Base-by-base conservation (phyloP, 345 rosid species). In the Salix purpurea region DNA sequence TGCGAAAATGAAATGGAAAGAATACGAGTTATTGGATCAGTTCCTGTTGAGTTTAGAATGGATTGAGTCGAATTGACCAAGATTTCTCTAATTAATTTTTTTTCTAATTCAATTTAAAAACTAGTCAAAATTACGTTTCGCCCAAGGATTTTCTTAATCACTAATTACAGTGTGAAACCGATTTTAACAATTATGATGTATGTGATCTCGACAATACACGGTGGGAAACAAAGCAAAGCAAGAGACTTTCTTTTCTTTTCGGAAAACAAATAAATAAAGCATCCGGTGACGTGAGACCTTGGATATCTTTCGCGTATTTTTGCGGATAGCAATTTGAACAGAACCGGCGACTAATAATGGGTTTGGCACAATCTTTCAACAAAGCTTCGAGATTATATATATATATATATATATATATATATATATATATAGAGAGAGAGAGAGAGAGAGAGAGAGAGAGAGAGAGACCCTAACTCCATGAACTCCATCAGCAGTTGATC, bases 251-350 rank as follows among this genome's bases (percentile, higher is more conserved):
- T 40, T 40, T 40, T 40, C 44, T 11, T 40, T 11, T 10, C 44
- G 44, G 44, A 12, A 67, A 13, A 3, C 9, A 37, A 30, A 2
- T 19, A 44, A 14, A 46, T 12, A 46, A 46, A 14, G 50, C 16
- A 46, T 13, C 13, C 50, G 80, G 11, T 69, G 80, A 50, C 71
- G 74, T 66, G 58, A 54, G 70, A 14, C 39, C 23, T 71, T 15
- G 58, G 61, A 70, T 34, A 56, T 28, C 28, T 40, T 9, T 16
- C 14, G 7, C n/a, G 37, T 39, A 70, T 58, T 56, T 14, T 67
- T 69, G 36, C 19, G n/a, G 28, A 24, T 71, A 16, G 19, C 32
- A 15, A 24, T 13, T 14, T 46, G 50, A 46, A 46, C 4, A 68
- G 44, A 15, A 26, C 14, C 34, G 44, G 24, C 30, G 44, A 40